Base-by-base conservation (phyloP, 2,329 filamentous ascomycete species). In the Sarocladium strictum region DNA sequence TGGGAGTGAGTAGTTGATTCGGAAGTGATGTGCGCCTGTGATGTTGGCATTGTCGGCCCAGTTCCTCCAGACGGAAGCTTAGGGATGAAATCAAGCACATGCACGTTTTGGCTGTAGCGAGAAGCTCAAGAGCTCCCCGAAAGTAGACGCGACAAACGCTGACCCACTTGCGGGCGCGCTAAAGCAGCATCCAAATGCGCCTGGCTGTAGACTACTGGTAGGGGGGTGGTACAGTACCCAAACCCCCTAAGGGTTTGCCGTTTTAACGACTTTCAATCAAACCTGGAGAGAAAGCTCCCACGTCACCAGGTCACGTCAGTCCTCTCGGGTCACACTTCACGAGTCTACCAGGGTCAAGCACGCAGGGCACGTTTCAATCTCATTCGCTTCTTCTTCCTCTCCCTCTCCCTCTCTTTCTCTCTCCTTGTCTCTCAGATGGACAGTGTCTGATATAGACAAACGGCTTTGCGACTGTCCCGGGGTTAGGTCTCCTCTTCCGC, bases 241-340 rank as follows among this genome's bases (percentile, higher is more conserved):
- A 6, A 35, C 21, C 47, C 47, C 47, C 47, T 51, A 51, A 51
- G 29, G 24, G 11, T 11, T 24, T 17, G 38, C 38, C 19, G 38
- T 19, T 43, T 19, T 43, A 43, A 23, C 6, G 17, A 11, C 12
- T 15, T 6, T 17, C 38, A 3, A 43, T 14, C 14, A 51, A 51
- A 32, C 12, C 27, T 51, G 26, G 26, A 35, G 40, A 45, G 47
- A 35, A 33, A 51, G 47, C 47, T 51, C n/a, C 47, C 47, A 29
- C 47, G 47, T 51, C 29, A 3, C 27, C 3, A 12, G 23, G 27
- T 51, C 47, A 51, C 47, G 47, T 51, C 43, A 51, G 24, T 17
- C 40, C 40, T 43, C 10, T 21, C 9, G n/a, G n/a, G n/a, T n/a
- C n/a, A n/a, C n/a, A n/a, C n/a, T n/a, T n/a, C n/a, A n/a, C n/a